Evolutionary conservation across 371 early-diverging fungal genomes (phyloP).

Genomic region (Mucor lusitanicus): DNA sequence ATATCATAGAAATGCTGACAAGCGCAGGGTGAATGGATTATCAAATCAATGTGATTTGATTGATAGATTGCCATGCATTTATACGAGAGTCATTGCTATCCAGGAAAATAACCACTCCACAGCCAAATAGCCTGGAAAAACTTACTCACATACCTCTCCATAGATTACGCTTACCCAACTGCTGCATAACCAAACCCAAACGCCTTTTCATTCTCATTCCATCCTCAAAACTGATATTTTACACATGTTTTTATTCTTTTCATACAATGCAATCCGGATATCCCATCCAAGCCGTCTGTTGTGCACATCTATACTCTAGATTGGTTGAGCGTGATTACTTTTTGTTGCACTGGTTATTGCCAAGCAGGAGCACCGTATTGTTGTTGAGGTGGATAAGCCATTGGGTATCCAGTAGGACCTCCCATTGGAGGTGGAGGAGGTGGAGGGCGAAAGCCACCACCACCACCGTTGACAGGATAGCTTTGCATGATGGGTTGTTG

Average conservation of each 20-base stretch:
- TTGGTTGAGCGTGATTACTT: not conserved
- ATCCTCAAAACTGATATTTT: not conserved
- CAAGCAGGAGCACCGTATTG: conserved; percentile 11
- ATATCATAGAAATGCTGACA: too few species aligned
- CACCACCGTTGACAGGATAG: not conserved
- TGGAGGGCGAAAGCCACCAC: conserved; percentile 37
- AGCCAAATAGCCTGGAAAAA: too few species aligned
- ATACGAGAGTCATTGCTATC: too few species aligned
- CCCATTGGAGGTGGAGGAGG: conserved; percentile 39
- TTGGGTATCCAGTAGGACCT: conserved; percentile 17
- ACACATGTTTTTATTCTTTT: not conserved
- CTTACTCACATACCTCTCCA: too few species aligned
- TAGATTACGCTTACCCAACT: not conserved
- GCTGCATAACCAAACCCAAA: not conserved
- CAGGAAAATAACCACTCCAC: too few species aligned
- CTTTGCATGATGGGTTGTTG: conserved; percentile 3
- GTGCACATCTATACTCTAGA: not conserved
- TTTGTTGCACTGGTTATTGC: conserved; percentile 1
- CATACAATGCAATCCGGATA: not conserved
- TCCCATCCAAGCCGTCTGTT: not conserved
- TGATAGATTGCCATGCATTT: too few species aligned
- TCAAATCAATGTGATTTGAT: too few species aligned
- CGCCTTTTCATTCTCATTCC: not conserved
- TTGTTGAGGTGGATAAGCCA: conserved; percentile 21
- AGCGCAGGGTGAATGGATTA: too few species aligned